Evolutionary conservation across 2,329 filamentous ascomycete species (phyloP).

Genomic region (Fusarium neocosmosporiellum): DNA sequence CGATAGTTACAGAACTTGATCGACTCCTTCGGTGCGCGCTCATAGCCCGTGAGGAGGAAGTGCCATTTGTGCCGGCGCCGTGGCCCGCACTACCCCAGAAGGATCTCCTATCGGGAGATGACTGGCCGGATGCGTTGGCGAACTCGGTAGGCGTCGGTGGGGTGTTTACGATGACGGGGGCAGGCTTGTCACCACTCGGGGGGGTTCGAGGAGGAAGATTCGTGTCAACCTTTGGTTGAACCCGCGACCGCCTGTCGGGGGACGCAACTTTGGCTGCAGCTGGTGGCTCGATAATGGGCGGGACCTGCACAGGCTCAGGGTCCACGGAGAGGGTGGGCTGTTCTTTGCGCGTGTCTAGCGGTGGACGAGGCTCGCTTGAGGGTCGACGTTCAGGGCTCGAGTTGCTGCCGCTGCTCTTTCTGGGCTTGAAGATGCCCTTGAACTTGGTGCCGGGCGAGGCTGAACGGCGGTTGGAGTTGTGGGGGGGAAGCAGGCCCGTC

Average conservation of each 20-base stretch:
- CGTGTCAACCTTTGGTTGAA: constrained; percentile 46
- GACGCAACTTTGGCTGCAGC: constrained; percentile 46
- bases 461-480: constrained; percentile 64
- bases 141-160: constrained; percentile 72
- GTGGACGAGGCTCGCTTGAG: constrained; percentile 31
- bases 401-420: constrained; percentile 35
- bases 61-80: constrained; percentile 59
- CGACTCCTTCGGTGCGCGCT: constrained; percentile 72
- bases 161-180: constrained; percentile 72
- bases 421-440: constrained; percentile 69
- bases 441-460: constrained; percentile 78
- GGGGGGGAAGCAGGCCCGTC: constrained; percentile 41
- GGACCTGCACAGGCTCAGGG: constrained; percentile 32
- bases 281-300: constrained; percentile 44
- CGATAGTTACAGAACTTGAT: constrained; percentile 66
- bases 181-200: constrained; percentile 55
- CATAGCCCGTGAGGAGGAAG: constrained; percentile 74
- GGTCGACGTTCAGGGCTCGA: constrained; percentile 38
- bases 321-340: constrained; percentile 33
- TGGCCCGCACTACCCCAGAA: constrained; percentile 42
- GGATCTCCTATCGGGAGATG: constrained; percentile 45
- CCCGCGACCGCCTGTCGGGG: constrained; percentile 43
- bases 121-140: constrained; percentile 33
- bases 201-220: constrained; percentile 58
- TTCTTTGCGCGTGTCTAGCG: constrained; percentile 28